Evolutionary conservation across 164 flowering plant species (phyloP).

Genomic region (Macadamia integrifolia): DNA sequence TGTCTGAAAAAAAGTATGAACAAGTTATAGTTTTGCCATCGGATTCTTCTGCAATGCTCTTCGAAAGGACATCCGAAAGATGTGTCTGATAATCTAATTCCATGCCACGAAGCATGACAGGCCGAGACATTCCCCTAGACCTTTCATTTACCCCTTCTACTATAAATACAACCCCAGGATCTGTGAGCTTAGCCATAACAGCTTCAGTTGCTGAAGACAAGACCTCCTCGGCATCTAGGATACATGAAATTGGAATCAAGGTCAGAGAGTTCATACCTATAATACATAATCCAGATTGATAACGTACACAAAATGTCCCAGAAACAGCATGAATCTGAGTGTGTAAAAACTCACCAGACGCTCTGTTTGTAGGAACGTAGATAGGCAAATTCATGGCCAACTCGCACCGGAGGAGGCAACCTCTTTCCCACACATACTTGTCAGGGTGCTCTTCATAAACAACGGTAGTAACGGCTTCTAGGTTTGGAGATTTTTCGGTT

Average conservation of each 20-base stretch:
- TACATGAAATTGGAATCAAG: slow-evolving; percentile 4
- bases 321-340: not conserved
- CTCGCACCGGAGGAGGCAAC: slow-evolving; percentile 66
- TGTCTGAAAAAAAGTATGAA: slow-evolving; percentile 48
- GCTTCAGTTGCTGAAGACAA: slow-evolving; percentile 38
- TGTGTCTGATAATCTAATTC: slow-evolving; percentile 43
- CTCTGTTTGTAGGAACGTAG: slow-evolving; percentile 37
- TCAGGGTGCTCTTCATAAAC: slow-evolving; percentile 53
- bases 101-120: slow-evolving; percentile 47
- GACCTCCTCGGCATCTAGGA: slow-evolving; percentile 43
- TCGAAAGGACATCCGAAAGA: slow-evolving; percentile 21
- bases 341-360: slow-evolving; percentile 30
- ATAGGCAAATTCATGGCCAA: slow-evolving; percentile 65
- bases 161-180: slow-evolving; percentile 45
- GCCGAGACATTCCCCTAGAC: slow-evolving; percentile 28
- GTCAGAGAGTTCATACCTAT: not conserved
- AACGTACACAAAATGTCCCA: not conserved
- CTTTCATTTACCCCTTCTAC: slow-evolving; percentile 33
- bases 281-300: not conserved
- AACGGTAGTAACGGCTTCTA: slow-evolving; percentile 37
- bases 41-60: slow-evolving; percentile 21
- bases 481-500: slow-evolving; percentile 17
- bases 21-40: slow-evolving; percentile 31
- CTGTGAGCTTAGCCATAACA: slow-evolving; percentile 48
- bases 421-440: slow-evolving; percentile 66